Evolutionary conservation across 768 basidiomycete species (phyloP), one percentile per base, ranked within the genome.

Genomic region (Tubosaeta brunneosetosa): DNA sequence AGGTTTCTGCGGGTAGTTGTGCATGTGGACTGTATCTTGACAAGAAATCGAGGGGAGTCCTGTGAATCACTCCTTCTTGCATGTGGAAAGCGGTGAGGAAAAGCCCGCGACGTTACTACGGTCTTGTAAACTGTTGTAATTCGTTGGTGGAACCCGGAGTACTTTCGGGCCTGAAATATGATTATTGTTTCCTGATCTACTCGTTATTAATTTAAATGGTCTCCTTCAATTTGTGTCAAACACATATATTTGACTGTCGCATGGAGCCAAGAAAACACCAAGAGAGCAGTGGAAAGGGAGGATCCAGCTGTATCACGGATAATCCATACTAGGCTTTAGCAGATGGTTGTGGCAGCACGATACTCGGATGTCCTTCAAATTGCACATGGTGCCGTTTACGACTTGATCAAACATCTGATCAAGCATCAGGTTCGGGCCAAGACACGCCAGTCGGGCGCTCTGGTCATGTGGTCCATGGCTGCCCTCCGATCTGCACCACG

Each of bases 11-110:
- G 16, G 17, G 10, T 33, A 17, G n/a, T 17, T 11, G 6, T 16
- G 29, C 22, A 7, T n/a, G 26, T 26, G 41, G 44, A 41, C 13
- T 42, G 48, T 29, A 49, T 61, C 55, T 41, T 50, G 44, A 46
- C 9, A 26, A 3, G 37, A 41, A 41, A 41, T 41, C 13, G 40
- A 17, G 27, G 42, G 37, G 45, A 32, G 25, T 27, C n/a, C 40
- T 41, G 22, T 12, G 10, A 41, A 19, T 41, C 19, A 31, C 29
- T 25, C 22, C 17, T 19, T 22, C 17, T 17, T 27, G 27, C 12
- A 44, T 44, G 41, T 26, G 25, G 14, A 5, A 14, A 14, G n/a
- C 25, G 41, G 25, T n/a, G 26, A 14, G 16, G 2, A 13, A 29
- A 29, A 29, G 6, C 29, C 29, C 9, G 29, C 29, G 29, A 29